phyloP scores from a whole-genome alignment of 2,329 filamentous ascomycete species.

The Fusarium virguliforme region DNA sequence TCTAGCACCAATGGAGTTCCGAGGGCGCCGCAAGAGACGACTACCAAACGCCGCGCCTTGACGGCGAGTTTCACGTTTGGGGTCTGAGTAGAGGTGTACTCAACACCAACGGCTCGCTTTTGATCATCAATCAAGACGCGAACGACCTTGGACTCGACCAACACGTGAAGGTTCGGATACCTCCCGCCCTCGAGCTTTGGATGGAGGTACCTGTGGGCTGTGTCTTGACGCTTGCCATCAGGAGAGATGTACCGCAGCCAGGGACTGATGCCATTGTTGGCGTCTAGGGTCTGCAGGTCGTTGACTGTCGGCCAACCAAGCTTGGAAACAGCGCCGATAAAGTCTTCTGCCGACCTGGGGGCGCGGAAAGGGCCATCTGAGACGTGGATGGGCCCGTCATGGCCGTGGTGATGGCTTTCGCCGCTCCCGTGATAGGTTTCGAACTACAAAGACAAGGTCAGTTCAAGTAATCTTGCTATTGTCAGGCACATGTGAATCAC shows the following conservation, averaged over 20 bases:
- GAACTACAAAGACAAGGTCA: neutral
- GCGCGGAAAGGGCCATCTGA: neutral
- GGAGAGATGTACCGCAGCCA: constrained; percentile 59
- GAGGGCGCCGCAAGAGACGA: constrained; percentile 1
- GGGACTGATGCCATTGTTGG: constrained; percentile 52
- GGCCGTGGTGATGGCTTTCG: neutral
- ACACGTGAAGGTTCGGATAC: neutral
- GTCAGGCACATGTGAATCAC: neutral
- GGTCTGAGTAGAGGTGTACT: neutral
- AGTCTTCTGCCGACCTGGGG: neutral
- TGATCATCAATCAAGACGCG: neutral
- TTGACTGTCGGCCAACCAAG: constrained; percentile 3
- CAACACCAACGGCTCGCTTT: neutral
- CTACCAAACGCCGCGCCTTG: neutral
- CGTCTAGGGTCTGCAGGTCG: constrained; percentile 68
- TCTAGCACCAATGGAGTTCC: constrained; percentile 1
- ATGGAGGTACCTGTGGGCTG: constrained; percentile 65
- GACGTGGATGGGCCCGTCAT: neutral
- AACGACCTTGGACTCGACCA: constrained; percentile 2
- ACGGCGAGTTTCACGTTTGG: neutral
- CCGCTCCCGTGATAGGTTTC: constrained; percentile 9
- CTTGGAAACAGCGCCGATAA: neutral
- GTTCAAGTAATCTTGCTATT: neutral
- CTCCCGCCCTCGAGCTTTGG: constrained; percentile 50
- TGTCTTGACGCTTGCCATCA: constrained; percentile 70